Percentiles rank a stretch among this genome's conserved stretches.
Conservation (phyloP, 495 filamentous ascomycete species). For the Hypomontagnella monticulosa region DNA sequence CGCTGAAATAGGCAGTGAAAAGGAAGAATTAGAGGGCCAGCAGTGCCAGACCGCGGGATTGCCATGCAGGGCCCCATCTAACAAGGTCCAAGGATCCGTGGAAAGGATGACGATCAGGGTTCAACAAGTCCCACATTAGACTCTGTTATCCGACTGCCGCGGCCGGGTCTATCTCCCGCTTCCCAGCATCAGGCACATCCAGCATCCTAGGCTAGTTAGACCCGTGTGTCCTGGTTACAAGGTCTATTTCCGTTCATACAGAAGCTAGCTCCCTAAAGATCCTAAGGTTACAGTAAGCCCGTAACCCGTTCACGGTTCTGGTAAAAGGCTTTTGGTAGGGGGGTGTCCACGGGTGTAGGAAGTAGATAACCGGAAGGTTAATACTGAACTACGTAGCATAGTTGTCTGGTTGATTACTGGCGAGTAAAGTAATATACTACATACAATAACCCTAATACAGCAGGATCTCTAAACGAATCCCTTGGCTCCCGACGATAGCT, state of each 20-base stretch:
- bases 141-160: slow-evolving; percentile 39
- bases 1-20: slow-evolving; percentile 21
- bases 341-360: background rate
- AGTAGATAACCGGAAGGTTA: slow-evolving; percentile 25
- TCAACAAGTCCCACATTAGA: slow-evolving; percentile 29
- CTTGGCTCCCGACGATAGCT: slow-evolving; percentile 27
- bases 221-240: slow-evolving; percentile 32
- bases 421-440: slow-evolving; percentile 38
- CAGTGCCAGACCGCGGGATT: slow-evolving; percentile 33
- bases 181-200: slow-evolving; percentile 8
- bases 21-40: slow-evolving; percentile 5
- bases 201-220: slow-evolving; percentile 7
- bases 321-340: slow-evolving; percentile 4
- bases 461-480: slow-evolving; percentile 24
- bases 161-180: slow-evolving; percentile 42
- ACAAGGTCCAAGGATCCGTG: slow-evolving; percentile 38
- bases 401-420: slow-evolving; percentile 29
- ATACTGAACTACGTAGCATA: slow-evolving; percentile 17
- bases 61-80: slow-evolving; percentile 39
- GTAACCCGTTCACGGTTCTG: slow-evolving; percentile 31
- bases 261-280: background rate
- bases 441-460: slow-evolving; percentile 29
- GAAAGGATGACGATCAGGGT: slow-evolving; percentile 43
- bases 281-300: slow-evolving; percentile 40
- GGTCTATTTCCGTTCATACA: background rate